A percentile compares a stretch with the other conserved stretches of the same genome.
Evolutionary conservation across 305 asterid species (phyloP).

Genomic region (Lippia alba): DNA sequence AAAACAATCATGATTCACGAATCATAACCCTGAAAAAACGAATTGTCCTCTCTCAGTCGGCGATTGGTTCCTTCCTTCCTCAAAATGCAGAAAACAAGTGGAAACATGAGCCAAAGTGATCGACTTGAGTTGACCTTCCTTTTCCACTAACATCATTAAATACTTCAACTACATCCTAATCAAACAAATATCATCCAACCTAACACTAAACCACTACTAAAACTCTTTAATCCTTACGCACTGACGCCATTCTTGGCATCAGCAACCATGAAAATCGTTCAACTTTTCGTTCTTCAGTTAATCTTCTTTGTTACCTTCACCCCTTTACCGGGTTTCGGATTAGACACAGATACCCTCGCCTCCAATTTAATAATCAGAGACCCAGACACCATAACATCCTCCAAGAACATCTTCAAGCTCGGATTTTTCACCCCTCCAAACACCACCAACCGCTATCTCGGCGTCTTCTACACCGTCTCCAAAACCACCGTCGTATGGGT

Average conservation of each 20-base stretch:
- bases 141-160: neutral
- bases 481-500: conserved; percentile 37
- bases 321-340: conserved; percentile 19
- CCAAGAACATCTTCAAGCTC: conserved; percentile 24
- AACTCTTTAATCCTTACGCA: too few relatives aligned
- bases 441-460: conserved; percentile 38
- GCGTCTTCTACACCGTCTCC: conserved; percentile 31
- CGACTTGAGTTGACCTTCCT: neutral
- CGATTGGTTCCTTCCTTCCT: neutral
- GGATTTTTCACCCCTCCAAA: conserved; percentile 38
- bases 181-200: neutral
- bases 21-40: too few relatives aligned
- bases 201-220: too few relatives aligned
- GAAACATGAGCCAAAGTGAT: neutral
- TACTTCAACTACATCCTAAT: neutral
- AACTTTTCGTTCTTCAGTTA: conserved; percentile 1
- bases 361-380: conserved; percentile 16
- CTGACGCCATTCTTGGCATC: neutral
- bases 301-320: neutral
- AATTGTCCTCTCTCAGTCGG: neutral
- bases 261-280: neutral
- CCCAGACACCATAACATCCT: conserved; percentile 27
- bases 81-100: neutral
- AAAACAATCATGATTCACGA: too few relatives aligned
- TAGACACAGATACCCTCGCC: conserved; percentile 31